phyloP scores from a whole-genome alignment of 257 asterid species.

The Solanum pennellii region DNA sequence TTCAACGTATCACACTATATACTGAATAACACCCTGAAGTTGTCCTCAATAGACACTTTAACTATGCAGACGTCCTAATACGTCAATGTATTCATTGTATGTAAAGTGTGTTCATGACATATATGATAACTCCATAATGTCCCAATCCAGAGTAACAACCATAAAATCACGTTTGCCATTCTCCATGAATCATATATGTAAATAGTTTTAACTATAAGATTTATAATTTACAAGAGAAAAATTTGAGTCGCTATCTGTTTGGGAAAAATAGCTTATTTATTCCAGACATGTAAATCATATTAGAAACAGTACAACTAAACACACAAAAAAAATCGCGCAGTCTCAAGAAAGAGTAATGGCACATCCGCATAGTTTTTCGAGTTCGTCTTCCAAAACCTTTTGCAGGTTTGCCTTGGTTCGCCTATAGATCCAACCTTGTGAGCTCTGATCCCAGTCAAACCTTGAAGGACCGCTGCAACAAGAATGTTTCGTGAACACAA shows the following conservation, averaged over 20 bases:
- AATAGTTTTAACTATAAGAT: neutral
- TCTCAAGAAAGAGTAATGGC: slow-evolving; percentile 37
- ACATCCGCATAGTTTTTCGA: slow-evolving; percentile 55
- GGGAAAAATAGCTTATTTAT: neutral
- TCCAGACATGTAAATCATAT: neutral
- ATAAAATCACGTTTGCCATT: neutral
- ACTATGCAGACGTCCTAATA: neutral
- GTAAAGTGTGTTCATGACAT: neutral
- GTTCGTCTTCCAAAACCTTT: slow-evolving; percentile 48
- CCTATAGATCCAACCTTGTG: slow-evolving; percentile 63
- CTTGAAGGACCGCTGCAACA: slow-evolving; percentile 84
- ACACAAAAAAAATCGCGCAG: neutral
- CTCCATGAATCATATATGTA: neutral
- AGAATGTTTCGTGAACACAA: neutral
- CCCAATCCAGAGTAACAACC: neutral
- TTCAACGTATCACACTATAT: neutral
- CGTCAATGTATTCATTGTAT: neutral
- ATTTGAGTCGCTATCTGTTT: neutral
- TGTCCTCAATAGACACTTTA: neutral
- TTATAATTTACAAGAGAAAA: neutral
- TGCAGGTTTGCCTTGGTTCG: slow-evolving; percentile 42
- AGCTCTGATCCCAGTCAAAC: slow-evolving; percentile 71
- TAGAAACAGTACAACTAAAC: neutral
- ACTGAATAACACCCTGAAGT: neutral
- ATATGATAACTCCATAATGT: neutral